Conservation (phyloP, 768 basidiomycete genomes). For the Mycena pura region DNA sequence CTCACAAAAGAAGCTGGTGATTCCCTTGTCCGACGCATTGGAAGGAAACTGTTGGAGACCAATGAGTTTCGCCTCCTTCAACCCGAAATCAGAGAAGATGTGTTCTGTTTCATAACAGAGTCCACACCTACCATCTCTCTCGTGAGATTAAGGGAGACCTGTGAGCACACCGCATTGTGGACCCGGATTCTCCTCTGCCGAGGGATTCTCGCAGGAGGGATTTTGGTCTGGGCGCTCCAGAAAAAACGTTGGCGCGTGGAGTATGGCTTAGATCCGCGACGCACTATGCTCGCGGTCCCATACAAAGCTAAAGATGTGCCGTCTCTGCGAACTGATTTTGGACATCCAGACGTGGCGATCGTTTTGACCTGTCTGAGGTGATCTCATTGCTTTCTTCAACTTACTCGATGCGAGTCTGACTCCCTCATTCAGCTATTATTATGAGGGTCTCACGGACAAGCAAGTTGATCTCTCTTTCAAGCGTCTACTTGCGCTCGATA, state of each 20-base stretch:
- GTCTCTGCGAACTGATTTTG: slow-evolving; percentile 53
- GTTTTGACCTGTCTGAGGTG: slow-evolving; percentile 53
- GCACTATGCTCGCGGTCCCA: slow-evolving; percentile 58
- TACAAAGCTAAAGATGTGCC: slow-evolving; percentile 62
- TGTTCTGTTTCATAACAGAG: too few species aligned
- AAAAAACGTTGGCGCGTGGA: slow-evolving; percentile 58
- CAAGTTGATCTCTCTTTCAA: slow-evolving; percentile 48
- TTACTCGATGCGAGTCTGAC: too few species aligned
- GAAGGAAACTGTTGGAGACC: too few species aligned
- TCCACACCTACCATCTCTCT: too few species aligned
- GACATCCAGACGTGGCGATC: slow-evolving; percentile 58
- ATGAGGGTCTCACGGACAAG: slow-evolving; percentile 46
- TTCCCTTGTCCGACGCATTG: too few species aligned
- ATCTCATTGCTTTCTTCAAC: too few species aligned
- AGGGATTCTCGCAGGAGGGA: slow-evolving; percentile 49
- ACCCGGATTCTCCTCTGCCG: slow-evolving; percentile 52
- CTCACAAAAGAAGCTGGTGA: too few species aligned
- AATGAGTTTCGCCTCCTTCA: too few species aligned
- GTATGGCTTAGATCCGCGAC: slow-evolving; percentile 51
- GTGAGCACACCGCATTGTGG: slow-evolving; percentile 24
- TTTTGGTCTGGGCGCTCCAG: slow-evolving; percentile 46
- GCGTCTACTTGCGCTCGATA: slow-evolving; percentile 47
- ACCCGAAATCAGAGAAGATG: too few species aligned
- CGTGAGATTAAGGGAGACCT: too few species aligned
- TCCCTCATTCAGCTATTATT: too few species aligned